Base-by-base conservation (phyloP, 495 filamentous ascomycete species). In the Rostrohypoxylon terebratum region DNA sequence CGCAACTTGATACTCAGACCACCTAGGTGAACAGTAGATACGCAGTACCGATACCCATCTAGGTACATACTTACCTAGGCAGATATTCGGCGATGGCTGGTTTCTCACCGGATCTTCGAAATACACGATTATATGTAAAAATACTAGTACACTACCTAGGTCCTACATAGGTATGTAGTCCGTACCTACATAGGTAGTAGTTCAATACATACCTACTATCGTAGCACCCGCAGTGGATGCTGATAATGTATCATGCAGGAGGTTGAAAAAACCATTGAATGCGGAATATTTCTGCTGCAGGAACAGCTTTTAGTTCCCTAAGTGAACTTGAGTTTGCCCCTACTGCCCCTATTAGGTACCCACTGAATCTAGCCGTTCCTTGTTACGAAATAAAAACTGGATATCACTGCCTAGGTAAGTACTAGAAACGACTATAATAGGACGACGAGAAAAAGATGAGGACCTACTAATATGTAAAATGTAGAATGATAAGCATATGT, bases 231-330 rank as follows among this genome's bases (percentile, higher is more conserved):
- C 4, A 21, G 66, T 74, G 71, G 71, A 25, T 60, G 62, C 40
- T 74, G 71, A 74, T 69, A 69, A 74, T 69, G 71, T 74, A 69
- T 66, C 21, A 74, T 69, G 71, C 71, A 74, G 71, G 71, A 74
- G 71, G 62, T 66, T 42, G 66, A 34, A 68, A 65, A 58, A 59
- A 31, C 11, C 31, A 47, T 45, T 45, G 9, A 18, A 16, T 45
- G 8, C 38, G 71, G 66, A 36, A 69, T 44, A 63, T 66, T 59
- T 66, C 71, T 73, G 71, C 71, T 73, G 71, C 71, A 73, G 71
- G 71, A 73, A 73, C 71, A 50, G 47, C 20, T 65, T 31, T 25
- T 58, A 66, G 18, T 25, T 25, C 45, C 48, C 50, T 28, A 53
- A 21, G 20, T 59, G 53, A 34, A 28, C 25, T 33, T 38, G 48